A percentile compares a stretch with the other conserved stretches of the same genome.
Evolutionary conservation across 225 moss, liverwort and hornwort genomes (phyloP).

Genomic region (Bryum argenteum): DNA sequence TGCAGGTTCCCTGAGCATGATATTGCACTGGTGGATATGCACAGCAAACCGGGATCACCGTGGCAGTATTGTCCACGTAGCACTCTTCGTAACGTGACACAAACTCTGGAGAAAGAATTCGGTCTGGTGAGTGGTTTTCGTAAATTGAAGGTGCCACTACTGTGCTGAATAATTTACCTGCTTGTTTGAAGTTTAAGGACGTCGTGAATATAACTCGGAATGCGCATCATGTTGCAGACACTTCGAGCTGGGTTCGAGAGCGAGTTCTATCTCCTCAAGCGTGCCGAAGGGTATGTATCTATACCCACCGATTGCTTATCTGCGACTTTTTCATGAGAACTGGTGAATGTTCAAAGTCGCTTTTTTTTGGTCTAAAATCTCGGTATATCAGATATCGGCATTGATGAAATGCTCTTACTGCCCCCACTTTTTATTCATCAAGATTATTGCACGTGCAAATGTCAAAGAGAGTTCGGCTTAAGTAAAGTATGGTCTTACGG

Average conservation of each 20-base stretch:
- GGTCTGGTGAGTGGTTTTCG: constrained; percentile 57
- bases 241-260: constrained; percentile 88
- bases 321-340: not conserved
- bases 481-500: too few species aligned
- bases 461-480: too few species aligned
- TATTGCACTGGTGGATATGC: constrained; percentile 86
- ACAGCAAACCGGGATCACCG: constrained; percentile 74
- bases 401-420: not conserved
- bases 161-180: not conserved
- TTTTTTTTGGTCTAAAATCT: too few species aligned
- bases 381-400: too few species aligned
- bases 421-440: too few species aligned
- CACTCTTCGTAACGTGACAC: constrained; percentile 74
- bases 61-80: constrained; percentile 88
- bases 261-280: constrained; percentile 86
- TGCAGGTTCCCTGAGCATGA: constrained; percentile 74
- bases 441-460: too few species aligned
- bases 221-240: constrained; percentile 47
- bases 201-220: constrained; percentile 3
- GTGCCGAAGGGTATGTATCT: constrained; percentile 48
- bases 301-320: not conserved
- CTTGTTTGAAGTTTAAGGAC: not conserved
- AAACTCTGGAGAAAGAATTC: constrained; percentile 71
- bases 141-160: not conserved
- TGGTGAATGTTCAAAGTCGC: too few species aligned